Evolutionary conservation across 1,284 basidiomycete genomes (phyloP).

Genomic region (Sutorius eximius): DNA sequence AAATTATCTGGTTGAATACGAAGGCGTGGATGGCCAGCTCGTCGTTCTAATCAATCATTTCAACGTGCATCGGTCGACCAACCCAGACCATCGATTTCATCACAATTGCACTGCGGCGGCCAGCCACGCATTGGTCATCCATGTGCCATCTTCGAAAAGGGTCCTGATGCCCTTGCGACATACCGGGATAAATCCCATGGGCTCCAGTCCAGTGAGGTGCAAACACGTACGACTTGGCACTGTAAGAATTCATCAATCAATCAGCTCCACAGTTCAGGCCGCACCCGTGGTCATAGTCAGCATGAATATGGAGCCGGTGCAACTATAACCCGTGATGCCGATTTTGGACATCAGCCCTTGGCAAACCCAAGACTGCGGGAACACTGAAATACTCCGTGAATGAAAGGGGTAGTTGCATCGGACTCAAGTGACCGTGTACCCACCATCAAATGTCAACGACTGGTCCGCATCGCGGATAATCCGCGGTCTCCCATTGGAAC

Average conservation of each 20-base stretch:
- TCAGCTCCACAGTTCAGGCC: not conserved
- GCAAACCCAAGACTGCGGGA: not conserved
- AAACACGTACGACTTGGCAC: not conserved
- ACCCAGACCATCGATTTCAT: not conserved
- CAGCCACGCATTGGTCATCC: not conserved
- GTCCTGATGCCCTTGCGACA: not conserved
- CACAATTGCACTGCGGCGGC: not conserved
- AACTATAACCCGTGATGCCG: not conserved
- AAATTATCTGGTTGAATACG: not conserved
- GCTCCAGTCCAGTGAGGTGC: not conserved
- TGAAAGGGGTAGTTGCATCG: not conserved
- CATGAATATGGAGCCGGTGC: not conserved
- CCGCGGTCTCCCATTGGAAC: not conserved
- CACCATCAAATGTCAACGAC: not conserved
- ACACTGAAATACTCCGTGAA: not conserved
- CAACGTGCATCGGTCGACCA: not conserved
- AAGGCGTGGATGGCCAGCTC: not conserved
- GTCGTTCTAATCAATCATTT: not conserved
- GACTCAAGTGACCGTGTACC: not conserved
- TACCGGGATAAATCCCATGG: not conserved
- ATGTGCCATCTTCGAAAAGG: not conserved
- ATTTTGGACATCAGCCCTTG: not conserved
- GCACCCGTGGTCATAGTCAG: not conserved
- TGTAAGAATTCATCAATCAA: not conserved
- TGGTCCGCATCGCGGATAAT: not conserved